Conservation (phyloP, 345 rosid species). For the Citrus glauca region DNA sequence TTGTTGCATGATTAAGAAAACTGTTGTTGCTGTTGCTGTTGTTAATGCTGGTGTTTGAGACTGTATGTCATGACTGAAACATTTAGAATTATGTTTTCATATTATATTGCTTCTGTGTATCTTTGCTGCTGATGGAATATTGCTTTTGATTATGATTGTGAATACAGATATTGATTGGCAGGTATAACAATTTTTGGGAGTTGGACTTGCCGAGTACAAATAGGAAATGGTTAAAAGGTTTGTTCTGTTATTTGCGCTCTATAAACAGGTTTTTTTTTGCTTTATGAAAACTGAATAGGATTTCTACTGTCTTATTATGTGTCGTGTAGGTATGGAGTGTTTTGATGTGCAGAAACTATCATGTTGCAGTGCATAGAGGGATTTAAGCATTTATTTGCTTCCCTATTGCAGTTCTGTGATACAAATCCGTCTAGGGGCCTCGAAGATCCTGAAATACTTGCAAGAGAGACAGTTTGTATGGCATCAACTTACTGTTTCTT, state of each 20-base stretch:
- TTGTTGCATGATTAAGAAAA: background rate
- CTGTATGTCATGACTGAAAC: background rate
- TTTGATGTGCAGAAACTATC: conserved; percentile 56
- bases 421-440: conserved; percentile 82
- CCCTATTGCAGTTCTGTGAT: conserved; percentile 74
- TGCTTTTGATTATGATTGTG: background rate
- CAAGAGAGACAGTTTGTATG: conserved; percentile 97
- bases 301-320: conserved; percentile 10
- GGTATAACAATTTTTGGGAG: background rate
- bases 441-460: conserved; percentile 88
- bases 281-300: background rate
- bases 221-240: conserved; percentile 68
- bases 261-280: background rate
- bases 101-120: background rate
- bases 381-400: conserved; percentile 51
- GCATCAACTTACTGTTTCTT: conserved; percentile 8
- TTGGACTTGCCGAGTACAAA: conserved; percentile 6
- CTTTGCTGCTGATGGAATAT: background rate
- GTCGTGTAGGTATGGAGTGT: conserved; percentile 70
- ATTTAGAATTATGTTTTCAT: background rate
- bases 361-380: conserved; percentile 93
- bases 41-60: background rate
- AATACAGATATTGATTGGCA: conserved; percentile 8
- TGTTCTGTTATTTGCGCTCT: background rate
- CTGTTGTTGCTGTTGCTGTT: background rate